Conservation (phyloP, 1,139 yeast species). For the Wickerhamomyces sp. region DNA sequence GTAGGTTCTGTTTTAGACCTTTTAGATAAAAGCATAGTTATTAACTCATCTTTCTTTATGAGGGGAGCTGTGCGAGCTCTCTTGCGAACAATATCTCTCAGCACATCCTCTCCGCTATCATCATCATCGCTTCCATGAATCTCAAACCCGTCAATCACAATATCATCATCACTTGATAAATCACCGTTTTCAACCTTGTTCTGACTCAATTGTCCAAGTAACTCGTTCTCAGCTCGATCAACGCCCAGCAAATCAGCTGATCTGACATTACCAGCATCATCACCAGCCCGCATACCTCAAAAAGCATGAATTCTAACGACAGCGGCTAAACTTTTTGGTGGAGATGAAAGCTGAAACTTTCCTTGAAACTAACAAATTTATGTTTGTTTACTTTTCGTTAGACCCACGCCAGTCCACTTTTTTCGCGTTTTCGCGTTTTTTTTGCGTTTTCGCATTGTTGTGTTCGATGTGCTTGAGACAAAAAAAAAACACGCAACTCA, state of each 20-base stretch:
- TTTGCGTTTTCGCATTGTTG: background rate
- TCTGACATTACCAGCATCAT: conserved; percentile 1
- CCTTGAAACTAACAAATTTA: too few relatives aligned
- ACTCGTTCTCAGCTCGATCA: background rate
- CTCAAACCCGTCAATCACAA: conserved; percentile 5
- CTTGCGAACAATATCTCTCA: background rate
- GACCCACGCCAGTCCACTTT: background rate
- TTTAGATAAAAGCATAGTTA: background rate
- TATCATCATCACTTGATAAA: conserved; percentile 1
- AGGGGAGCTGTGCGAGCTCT: background rate
- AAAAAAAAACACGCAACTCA: background rate
- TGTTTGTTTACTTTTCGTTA: background rate
- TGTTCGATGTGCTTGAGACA: background rate
- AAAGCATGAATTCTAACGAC: too few relatives aligned
- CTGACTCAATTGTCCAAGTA: background rate
- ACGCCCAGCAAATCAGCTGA: background rate
- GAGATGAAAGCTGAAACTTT: too few relatives aligned
- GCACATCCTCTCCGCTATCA: conserved; percentile 1
- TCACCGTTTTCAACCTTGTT: background rate
- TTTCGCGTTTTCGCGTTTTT: background rate
- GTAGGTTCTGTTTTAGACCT: conserved; percentile 4
- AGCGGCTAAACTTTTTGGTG: background rate
- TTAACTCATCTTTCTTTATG: background rate
- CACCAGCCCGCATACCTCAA: too few relatives aligned
- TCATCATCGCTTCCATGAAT: conserved; percentile 11